Conservation (phyloP, 768 basidiomycete species). For the Kwoniella sp. region DNA sequence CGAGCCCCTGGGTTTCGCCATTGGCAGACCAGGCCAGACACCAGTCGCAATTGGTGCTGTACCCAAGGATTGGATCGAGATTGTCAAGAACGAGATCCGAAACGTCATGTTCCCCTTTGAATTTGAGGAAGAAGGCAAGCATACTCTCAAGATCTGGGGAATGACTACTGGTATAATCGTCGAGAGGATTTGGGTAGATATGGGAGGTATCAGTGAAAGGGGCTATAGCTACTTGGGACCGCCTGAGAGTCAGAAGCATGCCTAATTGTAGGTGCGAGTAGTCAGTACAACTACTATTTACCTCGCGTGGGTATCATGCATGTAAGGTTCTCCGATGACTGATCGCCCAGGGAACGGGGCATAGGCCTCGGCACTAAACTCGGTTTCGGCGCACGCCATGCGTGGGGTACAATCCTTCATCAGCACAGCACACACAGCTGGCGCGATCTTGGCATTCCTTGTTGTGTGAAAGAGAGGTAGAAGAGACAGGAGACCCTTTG, state of each 20-base stretch:
- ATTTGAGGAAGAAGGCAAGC: constrained; percentile 20
- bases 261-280: too few species aligned
- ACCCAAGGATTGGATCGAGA: constrained; percentile 47
- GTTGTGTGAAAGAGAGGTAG: too few species aligned
- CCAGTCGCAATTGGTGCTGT: constrained; percentile 31
- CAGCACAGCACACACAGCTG: too few species aligned
- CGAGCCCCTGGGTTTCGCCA: constrained; percentile 11
- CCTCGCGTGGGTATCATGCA: too few species aligned
- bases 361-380: neutral
- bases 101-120: constrained; percentile 28
- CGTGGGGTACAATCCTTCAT: too few species aligned
- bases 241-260: constrained; percentile 29
- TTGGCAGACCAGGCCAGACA: constrained; percentile 3
- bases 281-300: too few species aligned
- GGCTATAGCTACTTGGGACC: constrained; percentile 43
- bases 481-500: too few species aligned
- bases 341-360: too few species aligned
- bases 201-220: constrained; percentile 36
- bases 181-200: constrained; percentile 42
- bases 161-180: constrained; percentile 47
- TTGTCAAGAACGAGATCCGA: constrained; percentile 40
- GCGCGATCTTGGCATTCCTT: too few species aligned
- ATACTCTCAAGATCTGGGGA: constrained; percentile 42
- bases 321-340: too few species aligned
- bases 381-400: neutral